Base-by-base conservation (phyloP, 2,329 filamentous ascomycete species). In the Aureobasidium musti region DNA sequence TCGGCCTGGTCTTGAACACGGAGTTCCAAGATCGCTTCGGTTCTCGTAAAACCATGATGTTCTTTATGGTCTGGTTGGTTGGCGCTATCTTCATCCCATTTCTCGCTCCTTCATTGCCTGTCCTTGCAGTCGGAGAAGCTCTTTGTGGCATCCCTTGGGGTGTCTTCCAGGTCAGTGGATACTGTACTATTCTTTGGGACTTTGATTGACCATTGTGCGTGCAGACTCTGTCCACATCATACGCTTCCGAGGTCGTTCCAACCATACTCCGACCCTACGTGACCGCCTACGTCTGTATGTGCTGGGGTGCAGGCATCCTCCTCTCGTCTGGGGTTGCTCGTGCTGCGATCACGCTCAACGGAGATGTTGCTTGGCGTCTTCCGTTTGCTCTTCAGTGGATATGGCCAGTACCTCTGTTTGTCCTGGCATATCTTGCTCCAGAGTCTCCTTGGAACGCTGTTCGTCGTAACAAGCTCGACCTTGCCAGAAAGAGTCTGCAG, bases 241-340 rank as follows among this genome's bases (percentile, higher is more conserved):
- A 90, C 72, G 88, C 87, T 28, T 87, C 86, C 66, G 88, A 91
- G 73, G 83, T 88, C 6, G 85, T 84, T 43, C 86, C 86, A 1
- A 78, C 85, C 39, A 82, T 82, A 0, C 80, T 89, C 47, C 81
- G 86, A 28, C 84, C 83, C 35, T 80, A 84, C 50, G 75, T 87
- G 21, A 87, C 86, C 0, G 83, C 82, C 39, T 88, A 83, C 65
- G 83, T 87, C 66, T 88, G 87, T 71, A 76, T 88, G 47, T 87
- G 84, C 72, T 88, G 87, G 74, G 85, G 87, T 47, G 85, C 85
- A 19, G 86, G 86, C 0, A 86, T 87, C 71, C 79, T 88, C 5
- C 77, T 88, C 2, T 84, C 77, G 7, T 78, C 77, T 33, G 78
- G 77, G 7, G 74, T 79, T 1, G 75, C 77, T 26, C 23, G 54